These are phyloP conservation scores for Botrytis galanthina DNA, from an alignment of 2,329 filamentous ascomycete species.

Conservation along the genomic window DNA sequence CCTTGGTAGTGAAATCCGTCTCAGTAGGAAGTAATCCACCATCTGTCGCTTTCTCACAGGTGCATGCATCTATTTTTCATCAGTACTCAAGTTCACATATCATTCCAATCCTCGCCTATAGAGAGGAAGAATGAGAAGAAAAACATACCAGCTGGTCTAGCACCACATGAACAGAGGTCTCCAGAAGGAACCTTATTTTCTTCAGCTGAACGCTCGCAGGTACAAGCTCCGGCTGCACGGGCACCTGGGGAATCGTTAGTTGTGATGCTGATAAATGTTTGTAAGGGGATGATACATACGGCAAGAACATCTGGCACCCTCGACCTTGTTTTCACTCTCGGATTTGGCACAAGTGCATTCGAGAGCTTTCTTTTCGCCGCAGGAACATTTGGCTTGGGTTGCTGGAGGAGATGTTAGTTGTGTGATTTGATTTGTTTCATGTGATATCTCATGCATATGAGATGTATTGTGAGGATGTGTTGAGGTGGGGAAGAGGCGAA, in stretches of 20 bases:
- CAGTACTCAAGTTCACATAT: not conserved
- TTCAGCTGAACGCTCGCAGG: constrained; percentile 66
- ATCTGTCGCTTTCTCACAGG: constrained; percentile 72
- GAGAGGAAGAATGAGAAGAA: not conserved
- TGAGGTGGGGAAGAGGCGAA: not conserved
- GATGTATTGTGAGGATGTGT: not conserved
- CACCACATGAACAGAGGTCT: constrained; percentile 72
- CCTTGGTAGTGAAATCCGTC: constrained; percentile 81
- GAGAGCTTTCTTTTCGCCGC: constrained; percentile 82
- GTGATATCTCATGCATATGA: too few species aligned
- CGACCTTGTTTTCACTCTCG: constrained; percentile 67
- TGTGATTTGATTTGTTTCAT: not conserved
- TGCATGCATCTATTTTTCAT: constrained; percentile 59
- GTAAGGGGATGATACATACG: constrained; percentile 44
- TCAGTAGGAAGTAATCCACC: constrained; percentile 65
- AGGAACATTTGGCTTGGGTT: constrained; percentile 74
- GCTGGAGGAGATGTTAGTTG: constrained; percentile 38
- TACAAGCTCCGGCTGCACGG: constrained; percentile 76
- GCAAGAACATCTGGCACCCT: constrained; percentile 78
- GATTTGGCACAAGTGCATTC: constrained; percentile 84
- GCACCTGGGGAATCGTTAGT: constrained; percentile 42
- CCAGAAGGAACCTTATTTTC: constrained; percentile 67
- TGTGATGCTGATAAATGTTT: not conserved
- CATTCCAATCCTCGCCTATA: not conserved
- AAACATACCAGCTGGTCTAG: constrained; percentile 66